phyloP scores from a whole-genome alignment of 495 filamentous ascomycete genomes.

The Xylaria bambusicola region DNA sequence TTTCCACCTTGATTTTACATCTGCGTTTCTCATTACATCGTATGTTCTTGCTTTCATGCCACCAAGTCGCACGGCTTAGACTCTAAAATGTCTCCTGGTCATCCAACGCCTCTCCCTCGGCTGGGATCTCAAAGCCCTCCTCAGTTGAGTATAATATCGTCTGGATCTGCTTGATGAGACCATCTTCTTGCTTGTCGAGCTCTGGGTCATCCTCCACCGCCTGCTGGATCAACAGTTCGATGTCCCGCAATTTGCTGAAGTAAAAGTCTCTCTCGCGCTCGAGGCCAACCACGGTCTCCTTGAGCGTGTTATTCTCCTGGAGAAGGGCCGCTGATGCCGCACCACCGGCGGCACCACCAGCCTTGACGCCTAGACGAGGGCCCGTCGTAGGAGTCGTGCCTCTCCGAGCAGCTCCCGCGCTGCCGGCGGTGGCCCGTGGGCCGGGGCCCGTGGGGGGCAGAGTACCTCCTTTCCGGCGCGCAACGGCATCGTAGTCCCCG shows the following conservation, averaged over 20 bases:
- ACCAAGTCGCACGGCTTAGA: background rate
- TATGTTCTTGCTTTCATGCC: conserved; percentile 4
- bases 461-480: conserved; percentile 76
- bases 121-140: conserved; percentile 85
- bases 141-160: conserved; percentile 96
- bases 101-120: conserved; percentile 61
- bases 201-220: conserved; percentile 88
- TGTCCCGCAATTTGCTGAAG: conserved; percentile 96
- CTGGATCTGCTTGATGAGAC: conserved; percentile 91
- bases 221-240: conserved; percentile 88
- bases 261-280: conserved; percentile 98
- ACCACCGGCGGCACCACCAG: conserved; percentile 53
- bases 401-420: conserved; percentile 53
- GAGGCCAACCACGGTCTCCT: conserved; percentile 81
- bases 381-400: conserved; percentile 74
- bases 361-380: conserved; percentile 49
- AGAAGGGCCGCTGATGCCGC: conserved; percentile 66
- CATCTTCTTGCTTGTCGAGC: conserved; percentile 88
- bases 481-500: conserved; percentile 90
- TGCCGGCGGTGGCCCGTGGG: conserved; percentile 52
- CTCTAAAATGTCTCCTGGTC: conserved; percentile 77
- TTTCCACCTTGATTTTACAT: conserved; percentile 14
- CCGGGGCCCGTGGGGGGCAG: conserved; percentile 51
- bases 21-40: conserved; percentile 22
- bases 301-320: conserved; percentile 79